These are phyloP conservation scores for Debaryomycetaceae sp. DNA, from an alignment of 1,139 yeast species.

Conservation along the genomic window DNA sequence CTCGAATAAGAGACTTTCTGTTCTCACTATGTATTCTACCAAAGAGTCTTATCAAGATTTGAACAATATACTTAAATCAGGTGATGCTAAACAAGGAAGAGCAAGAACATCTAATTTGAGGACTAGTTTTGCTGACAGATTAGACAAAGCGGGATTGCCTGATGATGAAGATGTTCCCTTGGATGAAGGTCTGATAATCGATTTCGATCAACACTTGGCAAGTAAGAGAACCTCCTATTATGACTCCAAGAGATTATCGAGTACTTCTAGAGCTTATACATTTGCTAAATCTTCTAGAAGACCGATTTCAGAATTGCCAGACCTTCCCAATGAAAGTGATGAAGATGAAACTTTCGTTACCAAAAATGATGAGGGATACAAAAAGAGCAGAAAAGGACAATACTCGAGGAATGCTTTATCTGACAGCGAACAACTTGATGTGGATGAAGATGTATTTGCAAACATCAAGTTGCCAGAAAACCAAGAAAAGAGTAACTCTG, in stretches of 20 bases:
- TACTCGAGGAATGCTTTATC: background rate
- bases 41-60: slow-evolving; percentile 62
- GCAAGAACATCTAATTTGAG: slow-evolving; percentile 29
- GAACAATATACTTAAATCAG: slow-evolving; percentile 45
- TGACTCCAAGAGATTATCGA: slow-evolving; percentile 17
- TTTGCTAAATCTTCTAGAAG: slow-evolving; percentile 20
- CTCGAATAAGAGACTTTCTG: slow-evolving; percentile 65
- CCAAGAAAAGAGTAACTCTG: slow-evolving; percentile 12
- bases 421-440: slow-evolving; percentile 14
- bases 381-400: slow-evolving; percentile 11
- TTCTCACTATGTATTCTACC: slow-evolving; percentile 66
- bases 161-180: slow-evolving; percentile 31
- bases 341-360: slow-evolving; percentile 38
- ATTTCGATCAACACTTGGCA: slow-evolving; percentile 43
- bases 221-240: slow-evolving; percentile 39
- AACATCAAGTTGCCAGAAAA: slow-evolving; percentile 44
- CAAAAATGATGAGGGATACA: slow-evolving; percentile 21
- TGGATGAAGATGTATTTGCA: slow-evolving; percentile 35
- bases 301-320: slow-evolving; percentile 34
- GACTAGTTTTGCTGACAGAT: slow-evolving; percentile 44
- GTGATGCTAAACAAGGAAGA: slow-evolving; percentile 24
- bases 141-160: slow-evolving; percentile 35
- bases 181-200: slow-evolving; percentile 40
- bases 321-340: slow-evolving; percentile 22
- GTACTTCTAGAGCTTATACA: slow-evolving; percentile 20